Base-by-base conservation (phyloP, 352 stramenopile genomes). In the Globisporangium recalcitrans region DNA sequence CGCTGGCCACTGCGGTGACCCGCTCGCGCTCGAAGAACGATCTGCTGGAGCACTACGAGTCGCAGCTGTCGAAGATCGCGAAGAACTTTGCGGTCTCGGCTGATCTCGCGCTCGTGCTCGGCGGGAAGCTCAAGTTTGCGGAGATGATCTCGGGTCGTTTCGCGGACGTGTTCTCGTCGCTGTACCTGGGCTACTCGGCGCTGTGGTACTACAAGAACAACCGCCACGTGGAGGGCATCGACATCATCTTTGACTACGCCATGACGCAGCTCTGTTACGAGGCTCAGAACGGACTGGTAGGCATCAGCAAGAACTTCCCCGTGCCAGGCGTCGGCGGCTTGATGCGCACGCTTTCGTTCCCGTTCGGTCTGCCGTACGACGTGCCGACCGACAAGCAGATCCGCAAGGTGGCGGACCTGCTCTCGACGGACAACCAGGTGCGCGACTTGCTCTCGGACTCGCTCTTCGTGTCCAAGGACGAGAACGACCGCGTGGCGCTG, bases 41-140 rank as follows among this genome's bases (percentile, higher is more conserved):
- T 70, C 81, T 97, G 65, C 78, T 98, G 47, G 83, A 79, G 11
- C 91, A 99, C 79, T 98, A 99, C 77, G 96, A 99, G 75, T 97
- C 95, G 65, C 96, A 99, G 80, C 92, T 99, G 63, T 85, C 97
- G 60, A 96, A 98, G 64, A 79, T 99, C 24, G 85, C 92, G 27
- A 93, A 97, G 64, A 99, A 98, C 76, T 99, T 99, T 79, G 97
- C 97, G 21, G 78, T 98, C 65, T 97, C 86, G 42, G 84, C 95
- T 1, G 96, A 99, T 72, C 67, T 99, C 16, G 95, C 95, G 64
- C 88, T 99, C 34, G 96, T 98, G 63, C 84, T 99, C 52, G 97
- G 97, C 44, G 97, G 97, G 51, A 96, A 97, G 67, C 83, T 99
- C 31, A 99, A 99, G 79, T 99, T 99, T 72, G 96, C 97, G 53